These are phyloP conservation scores for Ceratocystis huliohia DNA, from an alignment of 2,329 filamentous ascomycete genomes.

Conservation along the genomic window DNA sequence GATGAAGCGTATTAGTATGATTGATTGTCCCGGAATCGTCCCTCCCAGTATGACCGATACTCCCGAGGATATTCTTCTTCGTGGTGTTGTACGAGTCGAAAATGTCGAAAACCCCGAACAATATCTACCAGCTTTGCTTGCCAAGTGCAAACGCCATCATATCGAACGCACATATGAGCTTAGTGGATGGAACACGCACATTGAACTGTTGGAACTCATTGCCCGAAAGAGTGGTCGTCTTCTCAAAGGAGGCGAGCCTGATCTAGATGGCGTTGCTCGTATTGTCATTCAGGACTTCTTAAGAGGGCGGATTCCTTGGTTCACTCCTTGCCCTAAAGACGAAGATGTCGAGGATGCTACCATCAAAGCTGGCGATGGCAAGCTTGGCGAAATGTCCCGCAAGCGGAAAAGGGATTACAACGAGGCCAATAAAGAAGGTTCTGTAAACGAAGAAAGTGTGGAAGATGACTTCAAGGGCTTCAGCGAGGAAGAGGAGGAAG, in stretches of 20 bases:
- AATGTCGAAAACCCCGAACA: conserved; percentile 95
- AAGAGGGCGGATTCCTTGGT: conserved; percentile 93
- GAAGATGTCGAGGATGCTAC: conserved; percentile 33
- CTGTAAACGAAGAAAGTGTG: conserved; percentile 26
- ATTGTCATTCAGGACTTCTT: conserved; percentile 97
- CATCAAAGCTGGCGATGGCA: conserved; percentile 61
- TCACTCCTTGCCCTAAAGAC: conserved; percentile 58
- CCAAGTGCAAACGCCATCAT: conserved; percentile 70
- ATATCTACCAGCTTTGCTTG: conserved; percentile 75
- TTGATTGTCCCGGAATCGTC: conserved; percentile 93
- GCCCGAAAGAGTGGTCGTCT: conserved; percentile 78
- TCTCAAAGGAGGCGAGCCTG: conserved; percentile 84
- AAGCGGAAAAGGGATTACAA: conserved; percentile 56
- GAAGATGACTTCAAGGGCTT: conserved; percentile 38
- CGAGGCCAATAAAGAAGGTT: conserved; percentile 31
- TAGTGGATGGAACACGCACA: conserved; percentile 61
- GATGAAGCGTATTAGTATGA: conserved; percentile 81
- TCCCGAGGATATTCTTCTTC: conserved; percentile 74
- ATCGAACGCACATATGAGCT: conserved; percentile 89
- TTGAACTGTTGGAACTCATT: conserved; percentile 74
- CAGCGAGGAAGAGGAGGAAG: conserved; percentile 29
- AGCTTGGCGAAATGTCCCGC: conserved; percentile 73
- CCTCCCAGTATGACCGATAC: conserved; percentile 76
- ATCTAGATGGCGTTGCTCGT: conserved; percentile 88
- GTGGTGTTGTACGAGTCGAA: conserved; percentile 86